These are phyloP conservation scores for Neurospora intermedia DNA, from an alignment of 495 filamentous ascomycete genomes.

Conservation along the genomic window DNA sequence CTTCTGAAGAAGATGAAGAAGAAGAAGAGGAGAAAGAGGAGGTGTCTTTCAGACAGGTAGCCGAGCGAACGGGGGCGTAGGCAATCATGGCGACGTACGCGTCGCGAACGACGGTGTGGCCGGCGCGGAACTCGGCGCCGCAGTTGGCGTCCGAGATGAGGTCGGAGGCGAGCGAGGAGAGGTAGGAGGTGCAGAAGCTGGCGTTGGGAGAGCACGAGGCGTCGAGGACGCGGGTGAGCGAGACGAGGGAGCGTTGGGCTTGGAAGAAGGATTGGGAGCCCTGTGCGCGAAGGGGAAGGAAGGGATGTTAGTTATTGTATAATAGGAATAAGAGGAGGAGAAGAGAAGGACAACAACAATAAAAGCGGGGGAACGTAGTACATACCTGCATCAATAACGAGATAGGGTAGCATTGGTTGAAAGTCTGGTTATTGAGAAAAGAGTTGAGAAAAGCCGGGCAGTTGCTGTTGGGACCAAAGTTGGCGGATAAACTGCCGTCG, in stretches of 20 bases:
- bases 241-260: conserved; percentile 48
- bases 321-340: too few relatives aligned
- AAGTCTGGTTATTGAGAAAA: conserved; percentile 52
- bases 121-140: conserved; percentile 50
- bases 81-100: conserved; percentile 57
- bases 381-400: conserved; percentile 60
- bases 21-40: too few relatives aligned
- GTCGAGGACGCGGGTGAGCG: conserved; percentile 61
- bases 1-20: too few relatives aligned
- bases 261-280: conserved; percentile 62
- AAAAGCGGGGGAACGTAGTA: neutral
- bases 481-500: conserved; percentile 56
- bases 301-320: conserved; percentile 22
- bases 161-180: conserved; percentile 47
- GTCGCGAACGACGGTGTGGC: conserved; percentile 58
- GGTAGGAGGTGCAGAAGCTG: conserved; percentile 44
- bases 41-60: conserved; percentile 56
- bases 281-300: conserved; percentile 20
- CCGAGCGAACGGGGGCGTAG: conserved; percentile 66
- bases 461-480: conserved; percentile 45
- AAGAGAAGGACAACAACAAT: neutral
- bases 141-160: conserved; percentile 53
- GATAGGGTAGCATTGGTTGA: conserved; percentile 60
- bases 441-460: conserved; percentile 60
- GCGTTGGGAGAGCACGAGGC: conserved; percentile 56